Evolutionary conservation across 371 early-diverging fungal genomes (phyloP).

Genomic region (Haplosporangium sp.): DNA sequence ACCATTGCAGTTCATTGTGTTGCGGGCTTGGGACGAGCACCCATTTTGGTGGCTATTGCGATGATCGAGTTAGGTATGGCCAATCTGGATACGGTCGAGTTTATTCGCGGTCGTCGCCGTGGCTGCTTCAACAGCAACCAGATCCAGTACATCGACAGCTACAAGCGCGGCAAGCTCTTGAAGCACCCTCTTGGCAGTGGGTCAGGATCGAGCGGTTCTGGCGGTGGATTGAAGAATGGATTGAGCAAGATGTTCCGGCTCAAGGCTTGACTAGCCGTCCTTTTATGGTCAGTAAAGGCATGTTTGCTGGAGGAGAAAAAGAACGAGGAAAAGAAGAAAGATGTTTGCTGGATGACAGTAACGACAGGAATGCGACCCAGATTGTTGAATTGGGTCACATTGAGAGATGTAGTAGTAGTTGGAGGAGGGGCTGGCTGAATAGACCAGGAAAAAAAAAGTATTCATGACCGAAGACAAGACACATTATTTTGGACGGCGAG

Average conservation of each 20-base stretch:
- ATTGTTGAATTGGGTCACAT: too few species aligned
- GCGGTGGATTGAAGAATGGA: slow-evolving; percentile 38
- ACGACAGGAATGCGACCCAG: too few species aligned
- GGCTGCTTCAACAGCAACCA: slow-evolving; percentile 87
- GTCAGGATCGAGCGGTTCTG: slow-evolving; percentile 9
- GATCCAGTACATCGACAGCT: slow-evolving; percentile 75
- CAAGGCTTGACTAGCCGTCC: slow-evolving; percentile 31
- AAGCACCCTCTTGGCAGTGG: slow-evolving; percentile 25
- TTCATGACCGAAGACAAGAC: too few species aligned
- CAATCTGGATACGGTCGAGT: slow-evolving; percentile 79
- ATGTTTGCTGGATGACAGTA: too few species aligned
- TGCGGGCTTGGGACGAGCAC: slow-evolving; percentile 82
- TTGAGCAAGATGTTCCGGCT: slow-evolving; percentile 52
- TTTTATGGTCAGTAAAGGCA: too few species aligned
- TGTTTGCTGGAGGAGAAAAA: too few species aligned
- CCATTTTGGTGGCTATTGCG: slow-evolving; percentile 81
- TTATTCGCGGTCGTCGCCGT: slow-evolving; percentile 74
- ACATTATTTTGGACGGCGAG: too few species aligned
- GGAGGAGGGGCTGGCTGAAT: too few species aligned
- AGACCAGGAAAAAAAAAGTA: too few species aligned
- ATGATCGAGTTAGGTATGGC: slow-evolving; percentile 83
- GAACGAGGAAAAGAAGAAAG: too few species aligned
- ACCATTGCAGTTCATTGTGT: slow-evolving; percentile 89
- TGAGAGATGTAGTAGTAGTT: too few species aligned
- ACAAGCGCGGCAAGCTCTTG: slow-evolving; percentile 63